Evolutionary conservation across 805 yeast genomes (phyloP).

Genomic region (Ogataea glucozyma): DNA sequence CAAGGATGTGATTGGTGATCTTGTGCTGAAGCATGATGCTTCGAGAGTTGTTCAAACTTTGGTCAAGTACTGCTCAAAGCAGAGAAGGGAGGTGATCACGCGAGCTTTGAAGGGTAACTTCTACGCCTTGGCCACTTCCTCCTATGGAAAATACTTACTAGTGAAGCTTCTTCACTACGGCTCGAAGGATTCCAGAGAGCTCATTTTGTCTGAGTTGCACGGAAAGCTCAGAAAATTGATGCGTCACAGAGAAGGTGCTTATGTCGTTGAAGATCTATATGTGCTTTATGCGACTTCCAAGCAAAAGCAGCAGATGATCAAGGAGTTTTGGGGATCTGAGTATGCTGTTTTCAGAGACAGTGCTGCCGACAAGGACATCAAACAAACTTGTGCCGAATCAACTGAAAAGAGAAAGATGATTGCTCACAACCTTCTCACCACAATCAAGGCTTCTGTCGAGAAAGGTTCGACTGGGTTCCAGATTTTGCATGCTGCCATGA

Average conservation of each 20-base stretch:
- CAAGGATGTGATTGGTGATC: slow-evolving; percentile 73
- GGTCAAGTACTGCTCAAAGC: slow-evolving; percentile 80
- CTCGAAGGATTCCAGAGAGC: slow-evolving; percentile 71
- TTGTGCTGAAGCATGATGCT: slow-evolving; percentile 94
- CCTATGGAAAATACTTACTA: slow-evolving; percentile 90
- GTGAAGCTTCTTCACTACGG: slow-evolving; percentile 93
- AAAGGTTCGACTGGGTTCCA: slow-evolving; percentile 97
- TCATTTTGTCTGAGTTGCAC: slow-evolving; percentile 80
- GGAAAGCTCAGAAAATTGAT: slow-evolving; percentile 88
- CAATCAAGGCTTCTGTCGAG: slow-evolving; percentile 86
- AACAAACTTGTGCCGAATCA: slow-evolving; percentile 64
- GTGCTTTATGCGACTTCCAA: slow-evolving; percentile 81
- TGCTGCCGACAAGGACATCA: slow-evolving; percentile 61
- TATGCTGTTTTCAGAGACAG: slow-evolving; percentile 86
- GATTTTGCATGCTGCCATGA: slow-evolving; percentile 94
- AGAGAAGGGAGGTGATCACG: slow-evolving; percentile 72
- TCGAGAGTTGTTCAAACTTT: slow-evolving; percentile 94
- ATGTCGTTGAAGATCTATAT: slow-evolving; percentile 90
- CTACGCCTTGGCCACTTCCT: slow-evolving; percentile 82
- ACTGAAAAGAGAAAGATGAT: slow-evolving; percentile 79
- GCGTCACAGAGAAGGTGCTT: slow-evolving; percentile 98
- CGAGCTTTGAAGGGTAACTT: slow-evolving; percentile 69
- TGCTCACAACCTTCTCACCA: slow-evolving; percentile 72
- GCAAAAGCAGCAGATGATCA: slow-evolving; percentile 86
- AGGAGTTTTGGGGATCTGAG: slow-evolving; percentile 97